Evolutionary conservation across 352 stramenopile species (phyloP).

Genomic region (Phytophthora foliorum): DNA sequence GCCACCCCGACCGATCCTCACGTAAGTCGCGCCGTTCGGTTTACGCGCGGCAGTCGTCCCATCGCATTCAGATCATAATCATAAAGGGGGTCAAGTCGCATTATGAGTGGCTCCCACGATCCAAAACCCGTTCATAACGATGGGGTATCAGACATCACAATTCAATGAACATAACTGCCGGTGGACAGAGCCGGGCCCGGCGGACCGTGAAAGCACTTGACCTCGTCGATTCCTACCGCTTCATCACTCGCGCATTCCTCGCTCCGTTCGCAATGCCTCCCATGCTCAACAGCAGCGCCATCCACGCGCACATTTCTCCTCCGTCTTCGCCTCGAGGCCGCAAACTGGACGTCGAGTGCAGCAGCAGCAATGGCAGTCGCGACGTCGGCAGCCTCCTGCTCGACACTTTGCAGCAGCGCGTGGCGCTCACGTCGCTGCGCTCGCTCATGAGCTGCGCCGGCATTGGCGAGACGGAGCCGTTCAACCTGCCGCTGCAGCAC

Average conservation of each 20-base stretch:
- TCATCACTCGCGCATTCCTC: conserved; percentile 7
- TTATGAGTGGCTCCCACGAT: neutral
- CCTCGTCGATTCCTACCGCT: conserved; percentile 11
- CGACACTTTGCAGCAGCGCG: conserved; percentile 49
- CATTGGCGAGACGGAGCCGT: conserved; percentile 68
- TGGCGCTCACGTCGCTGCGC: conserved; percentile 57
- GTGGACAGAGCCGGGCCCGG: conserved; percentile 9
- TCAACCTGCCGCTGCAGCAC: conserved; percentile 61
- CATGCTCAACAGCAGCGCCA: conserved; percentile 43
- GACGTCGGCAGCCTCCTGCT: conserved; percentile 49
- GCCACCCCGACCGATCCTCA: conserved; percentile 32
- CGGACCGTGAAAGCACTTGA: conserved; percentile 23
- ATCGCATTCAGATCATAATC: neutral
- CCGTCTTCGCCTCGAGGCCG: conserved; percentile 27
- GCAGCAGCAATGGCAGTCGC: conserved; percentile 5
- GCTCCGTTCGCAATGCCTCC: conserved; percentile 28
- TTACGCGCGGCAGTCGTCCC: conserved; percentile 11
- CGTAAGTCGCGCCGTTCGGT: conserved; percentile 12
- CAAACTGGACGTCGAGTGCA: conserved; percentile 21
- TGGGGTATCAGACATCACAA: conserved; percentile 3
- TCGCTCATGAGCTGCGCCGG: conserved; percentile 74
- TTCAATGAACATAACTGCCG: neutral
- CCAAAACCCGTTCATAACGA: conserved; percentile 1
- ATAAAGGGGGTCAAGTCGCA: neutral
- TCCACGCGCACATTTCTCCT: conserved; percentile 27